Conservation (phyloP, 208 protist genomes). For the Wallacemonas sp. region DNA sequence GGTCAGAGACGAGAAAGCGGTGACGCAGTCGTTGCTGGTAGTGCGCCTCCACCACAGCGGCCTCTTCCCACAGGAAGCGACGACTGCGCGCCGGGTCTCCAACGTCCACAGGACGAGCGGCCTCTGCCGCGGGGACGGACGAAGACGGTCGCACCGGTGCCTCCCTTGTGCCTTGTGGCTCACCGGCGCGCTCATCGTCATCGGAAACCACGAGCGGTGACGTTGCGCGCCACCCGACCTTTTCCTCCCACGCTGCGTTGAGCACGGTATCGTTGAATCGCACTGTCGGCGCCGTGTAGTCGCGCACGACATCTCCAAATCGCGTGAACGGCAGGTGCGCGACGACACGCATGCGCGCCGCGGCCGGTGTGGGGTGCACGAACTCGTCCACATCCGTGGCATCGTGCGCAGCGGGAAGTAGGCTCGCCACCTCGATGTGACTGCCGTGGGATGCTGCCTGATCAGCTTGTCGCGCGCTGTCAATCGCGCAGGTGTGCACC, state of each 20-base stretch:
- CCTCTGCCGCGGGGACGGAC: too few species aligned
- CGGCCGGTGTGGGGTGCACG: background rate
- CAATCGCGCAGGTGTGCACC: too few species aligned
- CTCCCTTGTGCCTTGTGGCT: background rate
- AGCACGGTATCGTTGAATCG: slow-evolving; percentile 25
- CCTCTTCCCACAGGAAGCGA: slow-evolving; percentile 23
- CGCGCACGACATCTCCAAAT: slow-evolving; percentile 34
- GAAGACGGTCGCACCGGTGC: too few species aligned
- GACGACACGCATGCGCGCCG: background rate
- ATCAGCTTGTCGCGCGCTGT: too few species aligned
- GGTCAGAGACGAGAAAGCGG: slow-evolving; percentile 55
- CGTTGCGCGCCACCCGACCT: slow-evolving; percentile 12
- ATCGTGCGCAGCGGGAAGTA: background rate
- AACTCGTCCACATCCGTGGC: background rate
- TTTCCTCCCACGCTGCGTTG: slow-evolving; percentile 21
- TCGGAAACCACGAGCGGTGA: background rate
- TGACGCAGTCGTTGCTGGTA: slow-evolving; percentile 22
- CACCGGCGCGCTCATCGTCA: background rate
- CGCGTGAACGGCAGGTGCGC: slow-evolving; percentile 18
- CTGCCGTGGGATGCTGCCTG: too few species aligned
- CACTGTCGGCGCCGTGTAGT: slow-evolving; percentile 34
- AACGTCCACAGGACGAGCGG: background rate
- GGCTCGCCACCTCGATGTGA: background rate
- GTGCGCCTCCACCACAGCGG: slow-evolving; percentile 9
- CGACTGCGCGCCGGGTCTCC: background rate